Percentiles rank a stretch among this genome's conserved stretches.
phyloP scores from a whole-genome alignment of 2,329 filamentous ascomycete species.

The Pseudogymnoascus sp. region DNA sequence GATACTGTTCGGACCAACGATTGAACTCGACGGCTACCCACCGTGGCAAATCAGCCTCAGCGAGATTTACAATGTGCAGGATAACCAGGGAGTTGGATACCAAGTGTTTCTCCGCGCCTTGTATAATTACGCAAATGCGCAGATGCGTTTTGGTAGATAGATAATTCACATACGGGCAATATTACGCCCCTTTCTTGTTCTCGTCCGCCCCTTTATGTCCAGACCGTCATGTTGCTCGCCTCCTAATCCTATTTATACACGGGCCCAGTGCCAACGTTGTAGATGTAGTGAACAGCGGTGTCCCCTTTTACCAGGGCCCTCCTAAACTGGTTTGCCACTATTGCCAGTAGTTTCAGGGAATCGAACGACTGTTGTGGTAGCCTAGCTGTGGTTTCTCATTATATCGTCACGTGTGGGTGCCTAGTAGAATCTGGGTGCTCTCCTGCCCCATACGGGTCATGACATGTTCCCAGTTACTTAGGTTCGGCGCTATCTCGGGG shows the following conservation, averaged over 20 bases:
- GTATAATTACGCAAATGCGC: slow-evolving; percentile 74
- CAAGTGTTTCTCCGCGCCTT: slow-evolving; percentile 84
- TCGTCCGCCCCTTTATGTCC: background rate
- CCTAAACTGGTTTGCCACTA: slow-evolving; percentile 53
- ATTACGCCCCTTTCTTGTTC: background rate
- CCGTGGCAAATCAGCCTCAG: slow-evolving; percentile 94
- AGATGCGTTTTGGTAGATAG: slow-evolving; percentile 74
- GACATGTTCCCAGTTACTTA: background rate
- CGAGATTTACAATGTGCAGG: slow-evolving; percentile 76
- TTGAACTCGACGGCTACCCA: slow-evolving; percentile 84
- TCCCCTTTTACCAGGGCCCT: slow-evolving; percentile 61
- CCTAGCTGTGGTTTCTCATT: background rate
- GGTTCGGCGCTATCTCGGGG: background rate
- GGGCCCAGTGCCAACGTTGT: slow-evolving; percentile 65
- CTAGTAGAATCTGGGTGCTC: background rate
- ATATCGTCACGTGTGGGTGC: background rate
- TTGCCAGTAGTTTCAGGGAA: slow-evolving; percentile 25
- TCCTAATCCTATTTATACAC: slow-evolving; percentile 59
- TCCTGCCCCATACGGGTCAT: background rate
- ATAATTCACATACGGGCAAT: slow-evolving; percentile 1
- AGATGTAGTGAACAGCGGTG: slow-evolving; percentile 76
- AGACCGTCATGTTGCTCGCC: slow-evolving; percentile 35
- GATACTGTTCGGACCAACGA: slow-evolving; percentile 73
- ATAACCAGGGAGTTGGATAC: slow-evolving; percentile 81
- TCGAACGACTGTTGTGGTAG: background rate